Conservation (phyloP, 1,139 yeast genomes). For the Lodderomyces parapsilosis region DNA sequence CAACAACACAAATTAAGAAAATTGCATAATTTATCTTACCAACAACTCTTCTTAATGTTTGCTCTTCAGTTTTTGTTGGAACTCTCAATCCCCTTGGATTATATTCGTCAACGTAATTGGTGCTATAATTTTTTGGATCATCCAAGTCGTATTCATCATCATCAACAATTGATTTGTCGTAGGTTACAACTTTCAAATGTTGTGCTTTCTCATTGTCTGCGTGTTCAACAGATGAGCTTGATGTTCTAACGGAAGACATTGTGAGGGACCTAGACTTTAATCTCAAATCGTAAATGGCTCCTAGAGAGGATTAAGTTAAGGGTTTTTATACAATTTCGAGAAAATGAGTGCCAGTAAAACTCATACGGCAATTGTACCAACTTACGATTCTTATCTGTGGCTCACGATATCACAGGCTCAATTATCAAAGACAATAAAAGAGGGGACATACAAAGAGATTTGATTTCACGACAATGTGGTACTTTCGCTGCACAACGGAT, state of each 20-base stretch:
- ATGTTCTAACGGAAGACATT: not conserved
- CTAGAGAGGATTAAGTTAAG: not conserved
- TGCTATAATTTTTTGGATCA: constrained; percentile 20
- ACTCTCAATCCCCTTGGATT: constrained; percentile 34
- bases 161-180: constrained; percentile 1
- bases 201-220: constrained; percentile 2
- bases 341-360: not conserved
- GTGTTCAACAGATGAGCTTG: not conserved
- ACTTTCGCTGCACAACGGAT: too few species aligned
- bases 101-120: constrained; percentile 27
- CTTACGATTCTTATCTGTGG: constrained; percentile 1
- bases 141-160: constrained; percentile 37
- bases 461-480: too few species aligned
- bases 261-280: not conserved
- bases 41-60: constrained; percentile 39
- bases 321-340: not conserved
- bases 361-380: not conserved
- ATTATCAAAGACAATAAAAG: not conserved
- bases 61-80: constrained; percentile 43
- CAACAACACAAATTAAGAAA: constrained; percentile 41
- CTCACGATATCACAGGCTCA: too few species aligned
- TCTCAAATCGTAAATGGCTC: not conserved
- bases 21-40: constrained; percentile 27
- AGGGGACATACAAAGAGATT: not conserved
- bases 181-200: not conserved